Evolutionary conservation across 73 alveolate species (phyloP).

Genomic region (Symbiodinium pilosum): DNA sequence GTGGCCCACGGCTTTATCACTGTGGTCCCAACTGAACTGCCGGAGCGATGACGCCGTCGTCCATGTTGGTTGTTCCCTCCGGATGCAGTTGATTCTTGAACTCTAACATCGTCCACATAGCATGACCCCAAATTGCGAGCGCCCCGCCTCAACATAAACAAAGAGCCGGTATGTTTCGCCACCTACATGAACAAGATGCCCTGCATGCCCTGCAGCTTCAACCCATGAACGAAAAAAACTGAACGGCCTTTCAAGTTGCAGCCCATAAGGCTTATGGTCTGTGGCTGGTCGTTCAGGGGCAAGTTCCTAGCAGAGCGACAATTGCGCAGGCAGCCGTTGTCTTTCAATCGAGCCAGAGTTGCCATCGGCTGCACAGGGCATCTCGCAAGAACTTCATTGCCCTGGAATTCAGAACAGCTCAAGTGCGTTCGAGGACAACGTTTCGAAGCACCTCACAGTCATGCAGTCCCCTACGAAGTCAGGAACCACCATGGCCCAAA

Average conservation of each 20-base stretch:
- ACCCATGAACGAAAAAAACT: not conserved
- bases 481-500: constrained; percentile 86
- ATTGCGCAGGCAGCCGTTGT: not conserved
- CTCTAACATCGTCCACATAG: too few relatives aligned
- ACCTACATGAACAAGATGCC: not conserved
- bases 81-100: too few relatives aligned
- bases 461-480: constrained; percentile 74
- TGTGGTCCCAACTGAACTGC: constrained; percentile 37
- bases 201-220: not conserved
- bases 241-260: constrained; percentile 59
- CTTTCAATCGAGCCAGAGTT: not conserved
- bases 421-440: not conserved
- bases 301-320: constrained; percentile 8
- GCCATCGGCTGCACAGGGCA: constrained; percentile 90
- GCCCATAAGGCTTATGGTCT: constrained; percentile 40
- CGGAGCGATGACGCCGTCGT: constrained; percentile 76
- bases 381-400: constrained; percentile 77
- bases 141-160: constrained; percentile 60
- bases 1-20: too few relatives aligned
- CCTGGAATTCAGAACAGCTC: constrained; percentile 29
- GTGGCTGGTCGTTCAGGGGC: constrained; percentile 72
- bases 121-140: too few relatives aligned
- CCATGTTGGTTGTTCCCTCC: constrained; percentile 47
- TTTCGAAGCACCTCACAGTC: constrained; percentile 19
- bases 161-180: constrained; percentile 68